Base-by-base conservation (phyloP, 2,329 filamentous ascomycete species). In the Fusarium secorum region DNA sequence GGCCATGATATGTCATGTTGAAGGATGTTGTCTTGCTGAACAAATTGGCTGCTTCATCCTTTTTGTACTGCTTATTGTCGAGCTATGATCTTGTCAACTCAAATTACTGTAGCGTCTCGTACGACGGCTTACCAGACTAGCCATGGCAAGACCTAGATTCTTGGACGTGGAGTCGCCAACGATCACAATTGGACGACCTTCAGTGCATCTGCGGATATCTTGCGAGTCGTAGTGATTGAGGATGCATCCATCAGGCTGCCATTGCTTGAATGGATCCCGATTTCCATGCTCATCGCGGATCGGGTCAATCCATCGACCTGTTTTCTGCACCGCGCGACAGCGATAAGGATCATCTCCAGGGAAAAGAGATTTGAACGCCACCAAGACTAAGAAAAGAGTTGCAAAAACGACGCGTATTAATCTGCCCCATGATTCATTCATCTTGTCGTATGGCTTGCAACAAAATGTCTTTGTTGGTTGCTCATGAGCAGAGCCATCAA, bases 161-260 rank as follows among this genome's bases (percentile, higher is more conserved):
- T 88, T 84, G 4, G 85, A 83, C 0, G 85, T 86, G 1, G 86
- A 86, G 75, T 91, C 89, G 38, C 89, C 89, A 41, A 85, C 81
- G 70, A 91, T 87, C 7, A 89, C 81, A 20, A 90, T 74, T 36
- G 82, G 83, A n/a, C 83, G 84, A 18, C 81, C 79, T 14, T 79
- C 78, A 22, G 89, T 81, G 71, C 89, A 91, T 55, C 79, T 77
- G 20, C 79, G 76, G 38, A 90, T 82, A 42, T 88, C 85, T 20
- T 82, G 76, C 7, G 78, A 76, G 17, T 82, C 81, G 78, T 90
- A 90, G 51, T 85, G 79, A 63, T 86, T 84, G 75, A 90, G 81
- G 48, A 87, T 84, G 78, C 89, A 91, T 18, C 86, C 86, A 24
- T 82, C 81, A 4, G 88, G 86, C 62, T 89, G 86, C 89, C 89